Conservation (phyloP, 2,329 filamentous ascomycete genomes). For the Blastomyces parvus region DNA sequence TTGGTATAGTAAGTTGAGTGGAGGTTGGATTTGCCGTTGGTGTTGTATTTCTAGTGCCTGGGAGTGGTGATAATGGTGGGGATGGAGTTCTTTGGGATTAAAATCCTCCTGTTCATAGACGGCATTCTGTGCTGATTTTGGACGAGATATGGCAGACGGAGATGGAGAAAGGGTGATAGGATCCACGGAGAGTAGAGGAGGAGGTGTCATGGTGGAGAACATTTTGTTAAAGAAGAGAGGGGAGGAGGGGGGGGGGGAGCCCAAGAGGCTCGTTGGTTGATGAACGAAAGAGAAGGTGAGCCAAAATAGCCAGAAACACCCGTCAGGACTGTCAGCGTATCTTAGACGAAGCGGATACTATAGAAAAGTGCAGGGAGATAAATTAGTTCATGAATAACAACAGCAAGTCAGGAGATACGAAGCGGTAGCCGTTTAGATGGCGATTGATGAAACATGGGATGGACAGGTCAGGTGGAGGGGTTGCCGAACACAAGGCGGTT, state of each 20-base stretch:
- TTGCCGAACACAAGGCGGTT: neutral
- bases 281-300: neutral
- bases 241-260: too few species aligned
- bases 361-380: neutral
- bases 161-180: neutral
- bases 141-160: neutral
- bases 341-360: neutral
- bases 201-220: neutral
- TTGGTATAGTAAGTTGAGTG: neutral
- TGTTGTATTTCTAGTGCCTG: neutral
- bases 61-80: neutral
- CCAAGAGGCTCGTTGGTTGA: neutral
- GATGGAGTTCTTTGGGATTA: neutral
- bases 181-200: neutral
- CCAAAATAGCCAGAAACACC: neutral
- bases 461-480: neutral
- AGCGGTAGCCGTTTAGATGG: neutral
- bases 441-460: neutral
- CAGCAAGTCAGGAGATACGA: neutral
- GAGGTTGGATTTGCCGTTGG: neutral
- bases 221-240: neutral
- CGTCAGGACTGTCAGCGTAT: neutral
- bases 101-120: neutral
- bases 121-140: constrained; percentile 1
- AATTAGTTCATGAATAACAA: neutral